phyloP scores from a whole-genome alignment of 2,329 filamentous ascomycete genomes.

The Ceratocystis alfenasii region DNA sequence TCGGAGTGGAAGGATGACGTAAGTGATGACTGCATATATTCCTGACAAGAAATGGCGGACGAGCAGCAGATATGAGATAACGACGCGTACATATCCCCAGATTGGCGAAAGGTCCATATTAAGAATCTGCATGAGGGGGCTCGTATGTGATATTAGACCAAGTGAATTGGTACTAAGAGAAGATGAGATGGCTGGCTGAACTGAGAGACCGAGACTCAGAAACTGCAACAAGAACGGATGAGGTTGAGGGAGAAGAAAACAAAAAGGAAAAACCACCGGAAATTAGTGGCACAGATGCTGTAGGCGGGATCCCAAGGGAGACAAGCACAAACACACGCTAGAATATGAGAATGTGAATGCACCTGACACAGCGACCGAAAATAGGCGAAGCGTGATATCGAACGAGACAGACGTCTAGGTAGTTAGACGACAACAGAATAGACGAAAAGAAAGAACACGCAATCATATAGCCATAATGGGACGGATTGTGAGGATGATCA shows the following conservation, averaged over 20 bases:
- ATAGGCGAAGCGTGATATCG: neutral
- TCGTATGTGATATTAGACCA: neutral
- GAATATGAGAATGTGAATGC: conserved; percentile 2
- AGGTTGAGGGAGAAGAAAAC: neutral
- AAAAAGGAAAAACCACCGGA: neutral
- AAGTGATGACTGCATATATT: neutral
- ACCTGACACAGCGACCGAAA: neutral
- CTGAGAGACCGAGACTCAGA: neutral
- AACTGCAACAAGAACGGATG: neutral
- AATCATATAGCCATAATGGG: neutral
- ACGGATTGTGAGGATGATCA: neutral
- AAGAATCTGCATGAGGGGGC: neutral
- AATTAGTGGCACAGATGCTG: neutral
- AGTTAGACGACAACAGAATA: neutral
- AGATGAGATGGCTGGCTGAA: neutral
- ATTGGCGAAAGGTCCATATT: neutral
- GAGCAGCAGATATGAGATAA: neutral
- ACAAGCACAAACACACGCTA: neutral
- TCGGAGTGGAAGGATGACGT: neutral
- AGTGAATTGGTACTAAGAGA: neutral
- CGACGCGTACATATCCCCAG: neutral
- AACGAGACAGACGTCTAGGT: neutral
- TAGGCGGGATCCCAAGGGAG: neutral
- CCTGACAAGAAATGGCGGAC: neutral
- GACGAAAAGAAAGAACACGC: neutral